A percentile compares a stretch with the other conserved stretches of the same genome.
Conservation (phyloP, 768 basidiomycete genomes). For the Boletus tylopilopsis region DNA sequence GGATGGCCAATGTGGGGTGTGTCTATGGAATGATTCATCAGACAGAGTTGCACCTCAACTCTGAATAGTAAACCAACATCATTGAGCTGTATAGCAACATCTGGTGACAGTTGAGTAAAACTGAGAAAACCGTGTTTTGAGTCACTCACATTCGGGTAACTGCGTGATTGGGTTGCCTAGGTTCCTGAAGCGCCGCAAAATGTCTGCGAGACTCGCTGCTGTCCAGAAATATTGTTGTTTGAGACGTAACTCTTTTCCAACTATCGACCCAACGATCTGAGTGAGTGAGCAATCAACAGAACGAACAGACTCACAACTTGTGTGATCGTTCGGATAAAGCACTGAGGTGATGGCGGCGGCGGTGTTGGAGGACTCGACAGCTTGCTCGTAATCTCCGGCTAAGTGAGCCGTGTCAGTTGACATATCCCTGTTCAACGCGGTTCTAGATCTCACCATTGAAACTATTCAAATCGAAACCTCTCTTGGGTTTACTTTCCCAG, state of each 20-base stretch:
- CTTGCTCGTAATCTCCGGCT: constrained; percentile 92
- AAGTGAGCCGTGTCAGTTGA: constrained; percentile 5
- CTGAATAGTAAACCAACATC: constrained; percentile 49
- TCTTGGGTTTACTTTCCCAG: constrained; percentile 84
- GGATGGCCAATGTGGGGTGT: constrained; percentile 92
- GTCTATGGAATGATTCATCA: constrained; percentile 50
- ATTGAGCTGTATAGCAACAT: constrained; percentile 92
- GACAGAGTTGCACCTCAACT: constrained; percentile 1
- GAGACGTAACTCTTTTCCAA: constrained; percentile 83
- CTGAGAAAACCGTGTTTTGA: not conserved
- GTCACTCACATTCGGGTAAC: constrained; percentile 71
- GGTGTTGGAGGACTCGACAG: constrained; percentile 83
- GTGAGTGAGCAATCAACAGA: not conserved
- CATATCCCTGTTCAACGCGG: too few species aligned
- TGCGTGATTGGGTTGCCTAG: constrained; percentile 73
- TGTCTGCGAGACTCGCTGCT: constrained; percentile 82
- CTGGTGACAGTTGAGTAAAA: constrained; percentile 34
- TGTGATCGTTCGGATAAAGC: constrained; percentile 94
- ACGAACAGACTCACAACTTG: constrained; percentile 42
- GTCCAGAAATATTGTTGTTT: constrained; percentile 99
- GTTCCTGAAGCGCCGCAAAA: constrained; percentile 91
- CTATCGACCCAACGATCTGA: constrained; percentile 32
- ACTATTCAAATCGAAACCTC: constrained; percentile 89
- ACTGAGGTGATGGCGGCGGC: constrained; percentile 94
- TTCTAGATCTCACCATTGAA: constrained; percentile 72